phyloP scores from a whole-genome alignment of 352 stramenopile genomes.

The Phytophthora kernoviae region DNA sequence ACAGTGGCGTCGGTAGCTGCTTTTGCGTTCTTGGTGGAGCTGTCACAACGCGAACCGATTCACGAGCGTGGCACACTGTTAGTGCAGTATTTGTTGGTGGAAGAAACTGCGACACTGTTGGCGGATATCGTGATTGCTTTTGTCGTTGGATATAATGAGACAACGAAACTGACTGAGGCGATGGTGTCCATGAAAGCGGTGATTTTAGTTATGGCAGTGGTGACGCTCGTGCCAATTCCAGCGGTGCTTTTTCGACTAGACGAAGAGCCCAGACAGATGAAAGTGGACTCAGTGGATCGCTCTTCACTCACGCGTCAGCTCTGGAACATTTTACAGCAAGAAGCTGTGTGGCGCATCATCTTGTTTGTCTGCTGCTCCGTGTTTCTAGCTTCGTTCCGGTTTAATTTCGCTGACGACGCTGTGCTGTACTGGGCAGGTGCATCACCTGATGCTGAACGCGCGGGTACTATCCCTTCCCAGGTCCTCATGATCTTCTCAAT shows the following conservation, averaged over 20 bases:
- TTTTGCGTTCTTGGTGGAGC: constrained; percentile 72
- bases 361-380: constrained; percentile 67
- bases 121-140: constrained; percentile 45
- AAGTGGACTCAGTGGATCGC: constrained; percentile 70
- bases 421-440: constrained; percentile 55
- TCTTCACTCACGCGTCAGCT: constrained; percentile 62
- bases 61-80: constrained; percentile 68
- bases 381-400: constrained; percentile 68
- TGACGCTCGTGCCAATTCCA: constrained; percentile 68
- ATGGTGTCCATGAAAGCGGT: constrained; percentile 73
- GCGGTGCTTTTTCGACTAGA: constrained; percentile 66
- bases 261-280: constrained; percentile 75
- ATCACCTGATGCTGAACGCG: constrained; percentile 40
- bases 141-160: constrained; percentile 45
- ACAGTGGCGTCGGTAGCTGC: constrained; percentile 62
- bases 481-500: constrained; percentile 51
- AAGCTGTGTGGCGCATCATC: constrained; percentile 77
- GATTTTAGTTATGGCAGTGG: constrained; percentile 69
- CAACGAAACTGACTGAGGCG: constrained; percentile 35
- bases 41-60: constrained; percentile 80
- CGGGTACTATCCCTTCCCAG: constrained; percentile 52
- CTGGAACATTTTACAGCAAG: constrained; percentile 78
- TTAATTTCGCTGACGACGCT: constrained; percentile 57
- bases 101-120: constrained; percentile 51
- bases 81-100: constrained; percentile 71